Base-by-base conservation (phyloP, 1,284 basidiomycete species). In the Ceratobasidium theobromae region DNA sequence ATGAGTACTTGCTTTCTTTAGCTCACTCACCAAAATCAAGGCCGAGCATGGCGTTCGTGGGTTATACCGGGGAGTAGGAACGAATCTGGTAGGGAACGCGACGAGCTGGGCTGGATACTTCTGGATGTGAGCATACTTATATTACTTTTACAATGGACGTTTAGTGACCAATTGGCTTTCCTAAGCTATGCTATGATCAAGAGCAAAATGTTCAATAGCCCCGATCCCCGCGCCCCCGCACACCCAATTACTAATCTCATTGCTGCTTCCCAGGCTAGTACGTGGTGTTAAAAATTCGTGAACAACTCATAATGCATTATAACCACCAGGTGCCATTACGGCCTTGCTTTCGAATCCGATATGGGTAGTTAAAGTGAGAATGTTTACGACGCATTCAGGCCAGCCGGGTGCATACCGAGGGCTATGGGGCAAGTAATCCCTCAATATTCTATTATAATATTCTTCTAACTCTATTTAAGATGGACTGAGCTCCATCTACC, bases 71-170 rank as follows among this genome's bases (percentile, higher is more conserved):
- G 96, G 96, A 11, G 79, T 99, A 28, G 84, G 86, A 1, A 87
- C 95, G 1, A 99, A 99, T 74, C 84, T 98, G 48, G 91, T 93
- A 0, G 96, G 97, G 18, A 98, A 98, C 72, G 94, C 95, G n/a
- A 87, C 90, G 4, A 95, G 92, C 72, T 99, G 96, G 96, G 96
- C 97, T 0, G 78, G 98, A 32, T 99, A 99, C 77, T 99, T 99
- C 78, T 83, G 98, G 69, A 97, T 97, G 96, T 96, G 75, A 78
- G 93, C 83, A 1, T 9, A 4, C 16, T 35, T 49, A 5, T 11
- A 4, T 33, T 5, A 32, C 16, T 55, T 46, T 66, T 27, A n/a
- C 28, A 23, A 35, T 46, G 4, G 33, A 23, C 21, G n/a, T 8
- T 16, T 28, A 16, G 18, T n/a, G 30, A 12, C 33, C 11, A 12